Evolutionary conservation across 345 rosid species (phyloP), one percentile per base, ranked within the genome.

Genomic region (Syzygium aromaticum): DNA sequence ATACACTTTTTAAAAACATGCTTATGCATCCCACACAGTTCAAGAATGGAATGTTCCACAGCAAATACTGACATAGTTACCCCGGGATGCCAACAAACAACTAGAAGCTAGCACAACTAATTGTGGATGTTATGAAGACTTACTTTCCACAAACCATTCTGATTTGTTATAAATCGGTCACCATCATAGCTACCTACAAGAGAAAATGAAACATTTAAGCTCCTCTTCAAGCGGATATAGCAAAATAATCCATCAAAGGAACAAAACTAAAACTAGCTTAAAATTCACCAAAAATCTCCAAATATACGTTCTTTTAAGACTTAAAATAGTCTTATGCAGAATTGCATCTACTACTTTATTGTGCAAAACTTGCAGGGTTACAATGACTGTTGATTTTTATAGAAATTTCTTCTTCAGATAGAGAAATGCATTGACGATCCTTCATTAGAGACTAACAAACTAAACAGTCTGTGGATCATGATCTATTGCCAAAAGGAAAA

Each of bases 111-210:
- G 56, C 43, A 67, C 23, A 33, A 33, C 46, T 67, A 17, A 33
- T 46, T 73, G 80, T 8, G 1, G 80, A 73, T 73, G 7, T 73
- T 19, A 73, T 73, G 49, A 33, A 86, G 33, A 94, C 99, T 94
- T 93, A 95, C 99, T 93, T 95, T 95, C 98, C 94, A 93, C 86
- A 94, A 87, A 78, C 95, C 95, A 84, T 95, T 92, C 87, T 93
- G 91, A 88, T 86, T 89, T 49, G 97, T 95, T 86, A 96, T 77
- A 92, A 97, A 97, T 14, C 88, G 90, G 89, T 95, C 89, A 85
- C 98, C 98, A 54, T 93, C 98, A 86, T 97, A 97, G 89, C 92
- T 91, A 89, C 93, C 99, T 97, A 96, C 86, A 78, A 86, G 54
- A 86, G 84, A 80, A 85, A 85, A 85, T 25, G 52, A 27, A 87